Conservation (phyloP, 2,329 filamentous ascomycete species). For the Beauveria asiatica region DNA sequence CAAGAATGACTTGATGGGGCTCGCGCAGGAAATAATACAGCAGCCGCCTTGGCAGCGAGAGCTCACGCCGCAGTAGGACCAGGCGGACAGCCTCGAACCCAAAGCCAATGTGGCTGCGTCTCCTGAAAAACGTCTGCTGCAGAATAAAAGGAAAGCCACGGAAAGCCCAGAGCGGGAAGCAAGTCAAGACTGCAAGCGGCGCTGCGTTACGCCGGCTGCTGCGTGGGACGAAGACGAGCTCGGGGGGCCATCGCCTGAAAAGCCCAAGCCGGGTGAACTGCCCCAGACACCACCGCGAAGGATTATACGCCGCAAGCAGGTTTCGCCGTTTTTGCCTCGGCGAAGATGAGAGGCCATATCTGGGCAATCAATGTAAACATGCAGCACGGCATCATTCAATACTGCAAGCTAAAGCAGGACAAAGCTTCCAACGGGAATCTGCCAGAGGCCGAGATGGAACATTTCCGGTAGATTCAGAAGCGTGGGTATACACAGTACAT, state of each 20-base stretch:
- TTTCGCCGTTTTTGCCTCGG: background rate
- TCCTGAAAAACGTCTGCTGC: background rate
- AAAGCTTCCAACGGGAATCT: background rate
- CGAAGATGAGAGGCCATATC: background rate
- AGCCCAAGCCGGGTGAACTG: background rate
- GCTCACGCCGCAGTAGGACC: background rate
- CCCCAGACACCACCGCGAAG: background rate
- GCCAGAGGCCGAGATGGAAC: background rate
- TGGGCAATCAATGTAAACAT: background rate
- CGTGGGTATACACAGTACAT: background rate
- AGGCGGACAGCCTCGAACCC: background rate
- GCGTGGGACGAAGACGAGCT: background rate
- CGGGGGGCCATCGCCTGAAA: background rate
- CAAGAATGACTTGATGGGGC: conserved; percentile 7
- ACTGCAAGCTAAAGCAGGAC: background rate
- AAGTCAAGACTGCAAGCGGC: background rate
- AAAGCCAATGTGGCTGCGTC: background rate
- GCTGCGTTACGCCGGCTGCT: background rate
- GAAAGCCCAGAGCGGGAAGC: background rate
- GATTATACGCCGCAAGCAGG: background rate
- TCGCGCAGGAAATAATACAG: background rate
- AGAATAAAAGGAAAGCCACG: background rate
- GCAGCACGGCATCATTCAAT: background rate
- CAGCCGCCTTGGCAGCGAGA: background rate
- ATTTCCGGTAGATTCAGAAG: background rate